Evolutionary conservation across 768 basidiomycete species (phyloP).

Genomic region (Phaeotremella skinneri): DNA sequence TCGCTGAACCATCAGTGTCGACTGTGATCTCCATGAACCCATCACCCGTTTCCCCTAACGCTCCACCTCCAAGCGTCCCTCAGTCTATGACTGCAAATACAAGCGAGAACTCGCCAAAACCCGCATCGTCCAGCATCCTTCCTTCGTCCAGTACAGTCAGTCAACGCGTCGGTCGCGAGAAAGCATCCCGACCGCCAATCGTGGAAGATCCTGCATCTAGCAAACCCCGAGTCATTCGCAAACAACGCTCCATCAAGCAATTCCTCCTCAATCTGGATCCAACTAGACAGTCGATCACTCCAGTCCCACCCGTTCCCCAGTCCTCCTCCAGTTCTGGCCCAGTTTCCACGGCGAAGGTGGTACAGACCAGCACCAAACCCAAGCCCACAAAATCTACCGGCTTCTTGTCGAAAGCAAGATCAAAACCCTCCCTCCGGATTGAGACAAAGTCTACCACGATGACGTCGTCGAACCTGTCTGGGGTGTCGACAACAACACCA

Average conservation of each 20-base stretch:
- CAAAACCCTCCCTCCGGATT: slow-evolving; percentile 23
- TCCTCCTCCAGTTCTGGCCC: neutral
- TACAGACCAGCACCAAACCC: neutral
- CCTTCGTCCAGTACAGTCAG: no score
- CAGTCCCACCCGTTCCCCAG: neutral
- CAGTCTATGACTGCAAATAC: no score
- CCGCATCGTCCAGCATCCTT: no score
- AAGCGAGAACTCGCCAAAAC: no score
- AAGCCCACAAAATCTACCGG: slow-evolving; percentile 2
- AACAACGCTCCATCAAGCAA: slow-evolving; percentile 36
- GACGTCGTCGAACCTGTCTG: neutral
- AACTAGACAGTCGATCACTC: slow-evolving; percentile 5
- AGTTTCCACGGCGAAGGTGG: neutral
- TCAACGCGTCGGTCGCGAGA: no score
- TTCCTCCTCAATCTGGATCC: slow-evolving; percentile 28
- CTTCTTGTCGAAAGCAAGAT: slow-evolving; percentile 18
- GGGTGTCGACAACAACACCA: neutral
- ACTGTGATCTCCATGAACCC: no score
- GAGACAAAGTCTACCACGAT: slow-evolving; percentile 11
- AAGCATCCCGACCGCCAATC: no score
- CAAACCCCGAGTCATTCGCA: slow-evolving; percentile 16
- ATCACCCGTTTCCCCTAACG: no score
- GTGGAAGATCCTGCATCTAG: slow-evolving; percentile 4
- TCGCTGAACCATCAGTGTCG: no score
- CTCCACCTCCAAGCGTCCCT: no score